Base-by-base conservation (phyloP, 345 rosid genomes). In the Citrus glauca region DNA sequence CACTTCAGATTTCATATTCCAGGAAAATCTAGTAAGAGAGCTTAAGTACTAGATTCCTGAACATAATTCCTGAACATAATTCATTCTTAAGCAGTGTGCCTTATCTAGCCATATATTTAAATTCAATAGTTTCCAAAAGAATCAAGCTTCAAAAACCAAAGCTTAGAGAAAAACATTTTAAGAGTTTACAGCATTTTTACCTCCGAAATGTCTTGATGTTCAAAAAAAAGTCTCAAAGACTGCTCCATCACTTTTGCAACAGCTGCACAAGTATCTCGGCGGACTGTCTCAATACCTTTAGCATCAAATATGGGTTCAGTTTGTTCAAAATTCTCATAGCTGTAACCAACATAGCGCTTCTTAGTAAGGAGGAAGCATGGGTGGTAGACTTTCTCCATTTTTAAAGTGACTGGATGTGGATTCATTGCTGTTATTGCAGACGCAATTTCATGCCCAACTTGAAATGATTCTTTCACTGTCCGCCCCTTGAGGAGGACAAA, bases 221-320 rank as follows among this genome's bases (percentile, higher is more conserved):
- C 93, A 72, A 95, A 95, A 77, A 88, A 93, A 79, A 85, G 84
- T 87, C 93, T 90, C 79, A 93, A 74, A 32, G 98, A 93, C 83
- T 90, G 92, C 87, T 95, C 99, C 99, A 95, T 82, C 60, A 89
- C 88, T 83, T 93, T 95, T 71, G 98, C 77, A 68, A 95, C 99
- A 70, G 94, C 99, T 65, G 61, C 84, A 79, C 99, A 95, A 28
- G 95, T 89, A 85, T 95, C 99, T 82, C 99, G 86, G 32, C 99
- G 92, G 78, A 95, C 99, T 76, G 99, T 93, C 86, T 95, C 99
- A 37, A 93, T 93, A 62, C 99, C 99, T 85, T 93, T 95, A 78
- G 99, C 99, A 86, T 95, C 99, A 88, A 91, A 93, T 13, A 80
- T 55, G 72, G 98, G 99, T 81, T 89, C 84, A 11, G 35, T 74